Base-by-base conservation (phyloP, 2,329 filamentous ascomycete genomes). In the Monosporascus sp. region DNA sequence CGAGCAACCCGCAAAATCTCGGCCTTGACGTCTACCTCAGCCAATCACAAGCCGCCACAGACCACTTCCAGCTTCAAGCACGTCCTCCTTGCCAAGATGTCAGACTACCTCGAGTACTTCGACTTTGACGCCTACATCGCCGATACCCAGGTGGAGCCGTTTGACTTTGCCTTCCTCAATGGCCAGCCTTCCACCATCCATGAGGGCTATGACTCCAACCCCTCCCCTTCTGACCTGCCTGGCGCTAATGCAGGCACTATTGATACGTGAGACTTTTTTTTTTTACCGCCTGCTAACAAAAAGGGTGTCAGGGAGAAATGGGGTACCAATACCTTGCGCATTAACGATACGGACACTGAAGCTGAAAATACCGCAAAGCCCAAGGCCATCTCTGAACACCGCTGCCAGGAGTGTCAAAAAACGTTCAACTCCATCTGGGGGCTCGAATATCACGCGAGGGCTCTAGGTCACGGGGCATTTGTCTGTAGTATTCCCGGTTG, bases 221-320 rank as follows among this genome's bases (percentile, higher is more conserved):
- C 22, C 18, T 9, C 48, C 25, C 45, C 50, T 48, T 41, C 47
- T 50, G 44, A 46, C 22, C 56, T 51, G 48, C 52, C 53, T 55
- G 47, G 52, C 43, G 60, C 53, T 51, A 54, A 55, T 61, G 53
- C 52, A 50, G 47, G 37, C 3, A 11, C 49, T 25, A 37, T 44
- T 49, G 58, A 65, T 55, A 41, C 48, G 65, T 67, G 58, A 66
- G 61, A 15, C 25, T 60, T 65, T 67, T 65, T 66, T 24, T 64
- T 64, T 68, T 66, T 64, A 58, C 17, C 44, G 48, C 3, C 53
- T 61, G 61, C 65, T 66, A 65, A 67, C 58, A 66, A 67, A 64
- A 60, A 67, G 64, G 65, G 64, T 66, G 63, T 58, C 25, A 45
- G 22, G n/a, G 2, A 22, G 22, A 2, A 22, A 2, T 22, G 22